Base-by-base conservation (phyloP, 306 rosid genomes). In the Fragaria vesca region DNA sequence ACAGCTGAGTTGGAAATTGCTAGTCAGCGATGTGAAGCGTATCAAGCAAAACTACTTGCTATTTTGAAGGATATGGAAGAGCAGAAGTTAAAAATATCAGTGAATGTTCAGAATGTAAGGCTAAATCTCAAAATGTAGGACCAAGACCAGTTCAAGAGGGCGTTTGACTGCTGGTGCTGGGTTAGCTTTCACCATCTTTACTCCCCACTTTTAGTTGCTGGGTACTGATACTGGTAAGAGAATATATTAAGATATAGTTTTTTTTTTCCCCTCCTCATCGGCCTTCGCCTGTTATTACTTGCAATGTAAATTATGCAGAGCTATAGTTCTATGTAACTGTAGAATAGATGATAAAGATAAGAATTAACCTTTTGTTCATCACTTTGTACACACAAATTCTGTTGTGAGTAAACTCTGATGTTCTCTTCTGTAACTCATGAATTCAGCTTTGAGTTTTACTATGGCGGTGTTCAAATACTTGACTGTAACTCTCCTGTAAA, bases 31-130 rank as follows among this genome's bases (percentile, higher is more conserved):
- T 86, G 87, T 70, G 84, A 86, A 81, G 85, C 81, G 52, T 83
- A 78, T 57, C 58, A 78, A 72, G 78, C 67, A 46, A 86, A 86
- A 61, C 78, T 86, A 57, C 71, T 76, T 8, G 66, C 52, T 43
- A 62, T 83, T 28, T 50, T 86, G 78, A 81, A 86, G 50, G 82
- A 81, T 28, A 75, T 86, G 87, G 87, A 86, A 73, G 89, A 81
- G 67, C 80, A 80, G 55, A 81, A 81, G 80, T 67, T 83, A 32
- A 81, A 81, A 55, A 68, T 86, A 78, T 83, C 78, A 16, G 83
- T 81, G 48, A 78, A 79, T 66, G 85, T 81, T 78, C 73, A 75
- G 85, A 81, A 78, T 76, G 82, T 79, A 61, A 72, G 80, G 81
- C 78, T 86, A 43, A 83, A 76, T 68, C 69, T 83, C 43, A 83